These are phyloP conservation scores for Marsdenia floribunda DNA, from an alignment of 257 asterid genomes.

Conservation along the genomic window DNA sequence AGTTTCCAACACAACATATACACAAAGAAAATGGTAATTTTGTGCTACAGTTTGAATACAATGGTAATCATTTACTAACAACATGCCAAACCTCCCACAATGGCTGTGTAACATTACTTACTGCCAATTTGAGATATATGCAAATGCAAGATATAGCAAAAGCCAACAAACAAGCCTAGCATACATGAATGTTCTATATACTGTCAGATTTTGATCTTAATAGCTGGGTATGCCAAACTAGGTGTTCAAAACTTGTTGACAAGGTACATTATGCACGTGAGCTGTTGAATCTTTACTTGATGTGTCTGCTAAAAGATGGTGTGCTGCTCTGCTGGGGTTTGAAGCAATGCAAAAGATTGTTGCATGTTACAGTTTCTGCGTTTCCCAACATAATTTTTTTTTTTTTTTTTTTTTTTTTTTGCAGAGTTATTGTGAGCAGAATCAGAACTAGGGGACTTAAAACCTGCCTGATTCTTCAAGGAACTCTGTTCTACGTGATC, in stretches of 20 bases:
- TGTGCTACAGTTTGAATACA: too few relatives aligned
- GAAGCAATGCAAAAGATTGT: neutral
- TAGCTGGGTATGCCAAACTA: neutral
- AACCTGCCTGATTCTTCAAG: conserved; percentile 33
- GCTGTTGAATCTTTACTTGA: neutral
- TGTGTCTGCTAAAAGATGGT: neutral
- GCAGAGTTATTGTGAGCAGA: conserved; percentile 25
- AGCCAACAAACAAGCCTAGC: neutral
- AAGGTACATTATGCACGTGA: neutral
- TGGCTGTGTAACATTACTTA: neutral
- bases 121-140: neutral
- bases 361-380: conserved; percentile 24
- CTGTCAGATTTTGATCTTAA: neutral
- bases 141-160: neutral
- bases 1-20: neutral
- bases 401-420: too few relatives aligned
- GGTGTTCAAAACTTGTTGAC: neutral
- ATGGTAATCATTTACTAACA: neutral
- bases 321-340: too few relatives aligned
- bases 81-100: neutral
- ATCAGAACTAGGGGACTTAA: conserved; percentile 40
- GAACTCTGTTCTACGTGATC: conserved; percentile 41
- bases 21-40: neutral
- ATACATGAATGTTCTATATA: neutral
- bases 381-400: conserved; percentile 41